Evolutionary conservation across 1,284 basidiomycete genomes (phyloP), one percentile per base, ranked within the genome.

Genomic region (Moesziomyces sp.): DNA sequence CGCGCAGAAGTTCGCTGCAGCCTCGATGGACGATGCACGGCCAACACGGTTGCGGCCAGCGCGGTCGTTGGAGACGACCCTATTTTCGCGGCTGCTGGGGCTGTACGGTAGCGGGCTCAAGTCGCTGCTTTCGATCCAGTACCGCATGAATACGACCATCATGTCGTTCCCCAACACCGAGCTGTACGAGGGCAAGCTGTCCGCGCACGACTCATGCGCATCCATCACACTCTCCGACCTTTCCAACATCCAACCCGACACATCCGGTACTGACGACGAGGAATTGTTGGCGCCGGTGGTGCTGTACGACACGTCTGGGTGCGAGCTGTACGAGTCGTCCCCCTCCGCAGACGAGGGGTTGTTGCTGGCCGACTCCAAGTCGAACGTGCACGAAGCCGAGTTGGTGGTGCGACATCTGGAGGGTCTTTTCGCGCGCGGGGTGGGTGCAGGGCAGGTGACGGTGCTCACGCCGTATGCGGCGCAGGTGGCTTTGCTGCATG

Each of bases 341-440:
- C 57, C 61, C 2, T 47, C 55, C 1, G 56, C 62, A 0, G 73
- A 70, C 21, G 70, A 63, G 24, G 49, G 46, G 10, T 10, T 50
- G 0, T 26, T 68, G 14, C 40, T 64, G 3, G 58, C 60, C 5
- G 71, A 74, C 30, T 61, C 57, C 76, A 89, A 91, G 76, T 91
- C 89, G 76, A 99, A 99, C 78, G 93, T 94, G 85, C 97, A 98
- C 81, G 96, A 99, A 80, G 93, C 91, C 0, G 89, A 88, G 11
- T 87, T 97, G 2, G 94, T 97, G 0, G 89, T 89, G 75, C 88
- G 87, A 61, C 95, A 94, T 90, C 90, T 94, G 0, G 88, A 90
- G 43, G 89, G 88, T 74, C 85, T 98, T 81, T 92, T 91, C n/a
- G 85, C 84, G 7, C 87, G 88, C 3, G 93, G 94, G 0, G 85